Evolutionary conservation across 2,329 filamentous ascomycete genomes (phyloP).

Genomic region (Cercospora canescens): DNA sequence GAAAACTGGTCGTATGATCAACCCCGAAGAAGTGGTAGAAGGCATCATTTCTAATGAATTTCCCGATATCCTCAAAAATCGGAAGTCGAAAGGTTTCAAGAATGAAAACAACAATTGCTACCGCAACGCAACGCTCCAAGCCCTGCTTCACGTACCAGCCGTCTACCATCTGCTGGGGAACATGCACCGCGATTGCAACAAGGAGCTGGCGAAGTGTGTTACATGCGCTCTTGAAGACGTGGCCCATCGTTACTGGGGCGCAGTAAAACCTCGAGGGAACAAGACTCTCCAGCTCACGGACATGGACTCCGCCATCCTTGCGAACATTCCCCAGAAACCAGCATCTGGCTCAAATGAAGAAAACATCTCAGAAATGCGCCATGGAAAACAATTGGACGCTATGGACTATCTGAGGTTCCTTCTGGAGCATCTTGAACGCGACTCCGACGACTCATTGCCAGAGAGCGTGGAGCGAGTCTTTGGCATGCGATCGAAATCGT

Average conservation of each 20-base stretch:
- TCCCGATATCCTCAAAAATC: neutral
- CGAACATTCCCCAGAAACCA: neutral
- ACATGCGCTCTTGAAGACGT: neutral
- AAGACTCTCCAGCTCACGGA: neutral
- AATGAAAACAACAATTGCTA: slow-evolving; percentile 18
- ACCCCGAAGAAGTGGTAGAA: neutral
- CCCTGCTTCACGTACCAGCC: slow-evolving; percentile 16
- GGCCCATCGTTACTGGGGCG: neutral
- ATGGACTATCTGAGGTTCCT: neutral
- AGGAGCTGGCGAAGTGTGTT: neutral
- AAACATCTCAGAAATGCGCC: neutral
- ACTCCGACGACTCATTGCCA: neutral
- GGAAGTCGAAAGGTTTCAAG: slow-evolving; percentile 14
- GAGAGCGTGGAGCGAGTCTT: neutral
- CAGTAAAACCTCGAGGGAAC: neutral
- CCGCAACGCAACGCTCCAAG: slow-evolving; percentile 16
- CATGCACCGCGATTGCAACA: slow-evolving; percentile 13
- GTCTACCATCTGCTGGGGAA: slow-evolving; percentile 15
- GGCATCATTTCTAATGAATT: neutral
- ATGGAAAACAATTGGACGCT: neutral
- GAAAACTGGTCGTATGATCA: neutral
- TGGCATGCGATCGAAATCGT: neutral
- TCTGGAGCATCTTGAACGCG: neutral
- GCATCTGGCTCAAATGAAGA: neutral
- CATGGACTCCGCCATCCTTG: neutral